phyloP scores from a whole-genome alignment of 1,284 basidiomycete species.

The Malassezia furfur region DNA sequence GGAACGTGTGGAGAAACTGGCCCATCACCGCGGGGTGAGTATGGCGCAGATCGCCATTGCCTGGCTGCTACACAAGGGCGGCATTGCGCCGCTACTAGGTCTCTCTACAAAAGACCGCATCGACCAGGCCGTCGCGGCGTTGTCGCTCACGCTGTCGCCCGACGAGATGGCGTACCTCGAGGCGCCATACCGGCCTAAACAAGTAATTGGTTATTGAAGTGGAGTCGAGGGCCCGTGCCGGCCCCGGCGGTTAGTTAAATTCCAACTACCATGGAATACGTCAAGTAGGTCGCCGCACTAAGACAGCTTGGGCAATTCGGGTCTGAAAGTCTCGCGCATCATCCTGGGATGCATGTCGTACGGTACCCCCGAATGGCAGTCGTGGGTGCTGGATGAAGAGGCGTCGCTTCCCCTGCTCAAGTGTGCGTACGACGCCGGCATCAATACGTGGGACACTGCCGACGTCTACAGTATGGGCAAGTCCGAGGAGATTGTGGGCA shows the following conservation, averaged over 20 bases:
- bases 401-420: slow-evolving; percentile 36
- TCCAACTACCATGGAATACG: slow-evolving; percentile 12
- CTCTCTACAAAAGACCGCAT: slow-evolving; percentile 13
- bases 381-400: slow-evolving; percentile 58
- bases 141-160: slow-evolving; percentile 1
- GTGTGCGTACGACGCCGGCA: slow-evolving; percentile 50
- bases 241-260: background rate
- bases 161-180: slow-evolving; percentile 10
- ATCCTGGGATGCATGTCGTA: slow-evolving; percentile 55
- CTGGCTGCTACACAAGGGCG: slow-evolving; percentile 34
- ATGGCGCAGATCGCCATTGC: slow-evolving; percentile 51
- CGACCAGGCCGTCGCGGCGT: slow-evolving; percentile 8
- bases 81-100: slow-evolving; percentile 10
- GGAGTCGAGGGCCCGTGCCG: background rate
- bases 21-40: slow-evolving; percentile 47
- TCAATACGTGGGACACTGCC: slow-evolving; percentile 62
- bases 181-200: slow-evolving; percentile 11
- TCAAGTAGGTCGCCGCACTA: background rate
- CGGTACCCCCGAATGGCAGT: slow-evolving; percentile 49
- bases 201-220: slow-evolving; percentile 6
- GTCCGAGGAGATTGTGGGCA: slow-evolving; percentile 64
- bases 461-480: slow-evolving; percentile 64
- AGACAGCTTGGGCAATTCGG: slow-evolving; percentile 10
- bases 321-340: slow-evolving; percentile 49
- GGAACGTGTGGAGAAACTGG: slow-evolving; percentile 49